phyloP scores from a whole-genome alignment of 768 basidiomycete genomes.

The Rhodosporidiobolus odoratus region DNA sequence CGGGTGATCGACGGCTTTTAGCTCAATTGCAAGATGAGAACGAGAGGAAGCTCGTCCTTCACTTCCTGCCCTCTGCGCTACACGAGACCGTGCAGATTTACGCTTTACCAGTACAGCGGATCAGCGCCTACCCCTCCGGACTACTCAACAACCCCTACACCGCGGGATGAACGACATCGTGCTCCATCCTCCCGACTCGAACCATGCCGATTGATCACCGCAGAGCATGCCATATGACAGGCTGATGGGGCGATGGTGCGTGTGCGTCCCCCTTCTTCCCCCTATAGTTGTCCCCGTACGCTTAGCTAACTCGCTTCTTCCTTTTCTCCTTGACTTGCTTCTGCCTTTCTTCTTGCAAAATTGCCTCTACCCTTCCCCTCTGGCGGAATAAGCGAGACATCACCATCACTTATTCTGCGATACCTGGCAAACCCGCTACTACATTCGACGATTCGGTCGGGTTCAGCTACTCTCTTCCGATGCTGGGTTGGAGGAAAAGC shows the following conservation, averaged over 20 bases:
- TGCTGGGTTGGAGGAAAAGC: too few species aligned
- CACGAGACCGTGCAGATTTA: too few species aligned
- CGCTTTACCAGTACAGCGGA: too few species aligned
- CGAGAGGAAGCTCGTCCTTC: too few species aligned
- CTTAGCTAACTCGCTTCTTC: background rate
- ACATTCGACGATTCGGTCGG: constrained; percentile 49
- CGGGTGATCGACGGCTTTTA: too few species aligned
- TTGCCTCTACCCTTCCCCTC: constrained; percentile 48
- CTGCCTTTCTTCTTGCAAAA: background rate
- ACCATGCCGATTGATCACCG: background rate
- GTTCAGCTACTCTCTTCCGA: too few species aligned
- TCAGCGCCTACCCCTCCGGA: too few species aligned
- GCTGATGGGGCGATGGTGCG: constrained; percentile 12
- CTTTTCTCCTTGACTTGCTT: background rate
- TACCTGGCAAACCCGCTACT: constrained; percentile 28
- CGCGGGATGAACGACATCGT: background rate
- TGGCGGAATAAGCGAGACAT: constrained; percentile 53
- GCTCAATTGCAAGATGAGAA: too few species aligned
- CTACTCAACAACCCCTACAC: too few species aligned
- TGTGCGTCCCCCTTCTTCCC: background rate
- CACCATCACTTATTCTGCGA: constrained; percentile 48
- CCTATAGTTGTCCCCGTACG: too few species aligned
- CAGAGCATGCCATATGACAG: background rate
- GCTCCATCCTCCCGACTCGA: background rate
- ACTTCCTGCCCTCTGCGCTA: too few species aligned